These are phyloP conservation scores for Papiliotrema nemorosa DNA, from an alignment of 1,284 basidiomycete genomes.

Conservation along the genomic window DNA sequence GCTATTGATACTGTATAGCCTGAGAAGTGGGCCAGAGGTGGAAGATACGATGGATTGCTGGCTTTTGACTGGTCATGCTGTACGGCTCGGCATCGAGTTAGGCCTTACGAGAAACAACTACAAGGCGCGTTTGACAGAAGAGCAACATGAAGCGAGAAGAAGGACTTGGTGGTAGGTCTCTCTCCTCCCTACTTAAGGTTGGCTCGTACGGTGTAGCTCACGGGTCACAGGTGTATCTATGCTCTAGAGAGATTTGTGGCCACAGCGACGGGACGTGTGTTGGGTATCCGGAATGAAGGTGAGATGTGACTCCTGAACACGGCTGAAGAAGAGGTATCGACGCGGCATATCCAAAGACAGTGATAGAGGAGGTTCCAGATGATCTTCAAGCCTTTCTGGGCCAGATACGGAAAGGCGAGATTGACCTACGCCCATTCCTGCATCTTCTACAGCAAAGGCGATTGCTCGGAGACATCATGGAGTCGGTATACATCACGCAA, in stretches of 20 bases:
- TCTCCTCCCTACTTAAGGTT: not conserved
- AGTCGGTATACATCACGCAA: not conserved
- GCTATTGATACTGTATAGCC: conserved; percentile 2
- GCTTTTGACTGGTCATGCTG: not conserved
- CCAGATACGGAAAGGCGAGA: not conserved
- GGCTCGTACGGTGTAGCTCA: too few relatives aligned
- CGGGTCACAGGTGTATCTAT: conserved; percentile 4
- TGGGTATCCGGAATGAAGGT: conserved; percentile 1
- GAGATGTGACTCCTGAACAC: not conserved
- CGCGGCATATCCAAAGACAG: not conserved
- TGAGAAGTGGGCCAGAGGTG: not conserved
- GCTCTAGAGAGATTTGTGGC: conserved; percentile 1
- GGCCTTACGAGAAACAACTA: not conserved
- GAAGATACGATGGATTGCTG: not conserved
- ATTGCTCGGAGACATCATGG: not conserved
- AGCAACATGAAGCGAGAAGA: not conserved
- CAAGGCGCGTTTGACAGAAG: not conserved
- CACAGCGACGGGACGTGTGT: conserved; percentile 1
- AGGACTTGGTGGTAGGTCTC: not conserved
- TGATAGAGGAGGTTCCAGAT: not conserved
- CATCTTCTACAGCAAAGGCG: not conserved
- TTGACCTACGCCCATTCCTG: not conserved
- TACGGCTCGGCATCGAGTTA: not conserved
- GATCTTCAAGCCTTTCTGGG: not conserved
- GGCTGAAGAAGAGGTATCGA: not conserved